Evolutionary conservation across 352 stramenopile genomes (phyloP).

Genomic region (Phytophthora podocarpi): DNA sequence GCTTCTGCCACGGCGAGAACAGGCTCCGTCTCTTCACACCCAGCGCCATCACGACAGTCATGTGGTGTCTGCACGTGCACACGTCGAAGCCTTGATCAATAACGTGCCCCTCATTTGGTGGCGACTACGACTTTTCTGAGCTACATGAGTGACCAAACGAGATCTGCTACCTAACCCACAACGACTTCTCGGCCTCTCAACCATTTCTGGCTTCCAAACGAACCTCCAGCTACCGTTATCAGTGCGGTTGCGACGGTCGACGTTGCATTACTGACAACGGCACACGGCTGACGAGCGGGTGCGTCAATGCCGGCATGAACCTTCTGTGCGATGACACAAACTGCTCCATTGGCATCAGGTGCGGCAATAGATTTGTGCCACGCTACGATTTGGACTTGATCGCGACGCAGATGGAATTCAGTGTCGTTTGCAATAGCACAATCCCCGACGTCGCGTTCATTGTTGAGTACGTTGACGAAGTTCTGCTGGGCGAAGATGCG

Average conservation of each 20-base stretch:
- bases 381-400: not conserved
- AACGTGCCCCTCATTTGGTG: not conserved
- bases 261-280: not conserved
- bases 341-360: not conserved
- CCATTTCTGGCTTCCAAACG: not conserved
- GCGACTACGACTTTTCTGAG: constrained; percentile 4
- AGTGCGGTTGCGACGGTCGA: not conserved
- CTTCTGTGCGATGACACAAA: not conserved
- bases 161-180: not conserved
- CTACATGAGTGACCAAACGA: not conserved
- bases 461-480: not conserved
- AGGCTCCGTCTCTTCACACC: not conserved
- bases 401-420: not conserved
- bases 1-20: no score
- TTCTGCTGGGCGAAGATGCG: not conserved
- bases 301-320: constrained; percentile 1
- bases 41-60: not conserved
- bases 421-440: not conserved
- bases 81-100: not conserved
- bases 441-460: not conserved
- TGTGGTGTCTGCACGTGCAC: not conserved
- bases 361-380: not conserved
- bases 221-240: not conserved
- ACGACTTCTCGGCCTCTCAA: not conserved
- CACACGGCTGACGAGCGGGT: not conserved